A percentile compares a stretch with the other conserved stretches of the same genome.
phyloP scores from a whole-genome alignment of 2,329 filamentous ascomycete species.

The Arthrinium phaeospermum region DNA sequence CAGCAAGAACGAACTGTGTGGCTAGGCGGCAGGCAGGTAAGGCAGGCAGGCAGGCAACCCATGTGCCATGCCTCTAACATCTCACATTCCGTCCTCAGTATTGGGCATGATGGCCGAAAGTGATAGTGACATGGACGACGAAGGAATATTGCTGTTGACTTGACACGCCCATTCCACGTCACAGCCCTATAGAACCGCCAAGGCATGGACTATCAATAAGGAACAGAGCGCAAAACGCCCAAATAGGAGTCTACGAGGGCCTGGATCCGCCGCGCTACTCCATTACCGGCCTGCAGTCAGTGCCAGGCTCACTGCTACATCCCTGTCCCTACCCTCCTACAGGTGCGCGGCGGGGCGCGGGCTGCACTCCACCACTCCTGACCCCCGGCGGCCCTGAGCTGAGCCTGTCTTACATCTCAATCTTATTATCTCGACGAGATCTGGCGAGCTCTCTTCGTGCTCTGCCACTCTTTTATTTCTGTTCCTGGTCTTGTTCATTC shows the following conservation, averaged over 20 bases:
- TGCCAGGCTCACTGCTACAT: background rate
- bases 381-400: conserved; percentile 7
- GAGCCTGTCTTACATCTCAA: conserved; percentile 17
- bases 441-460: conserved; percentile 12
- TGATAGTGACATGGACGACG: background rate
- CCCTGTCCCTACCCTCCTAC: background rate
- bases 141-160: background rate
- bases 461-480: background rate
- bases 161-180: conserved; percentile 3
- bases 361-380: conserved; percentile 14
- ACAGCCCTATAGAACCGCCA: conserved; percentile 10
- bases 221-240: background rate
- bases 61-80: background rate
- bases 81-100: background rate
- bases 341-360: background rate
- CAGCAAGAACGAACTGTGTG: background rate
- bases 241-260: conserved; percentile 10
- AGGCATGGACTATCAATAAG: conserved; percentile 10
- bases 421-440: conserved; percentile 13
- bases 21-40: background rate
- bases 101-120: conserved; percentile 5
- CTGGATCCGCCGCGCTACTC: conserved; percentile 8
- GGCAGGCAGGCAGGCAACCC: background rate
- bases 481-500: background rate
- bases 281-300: background rate